Conservation (phyloP, 179 eudicot species). For the Beta macrorhiza region DNA sequence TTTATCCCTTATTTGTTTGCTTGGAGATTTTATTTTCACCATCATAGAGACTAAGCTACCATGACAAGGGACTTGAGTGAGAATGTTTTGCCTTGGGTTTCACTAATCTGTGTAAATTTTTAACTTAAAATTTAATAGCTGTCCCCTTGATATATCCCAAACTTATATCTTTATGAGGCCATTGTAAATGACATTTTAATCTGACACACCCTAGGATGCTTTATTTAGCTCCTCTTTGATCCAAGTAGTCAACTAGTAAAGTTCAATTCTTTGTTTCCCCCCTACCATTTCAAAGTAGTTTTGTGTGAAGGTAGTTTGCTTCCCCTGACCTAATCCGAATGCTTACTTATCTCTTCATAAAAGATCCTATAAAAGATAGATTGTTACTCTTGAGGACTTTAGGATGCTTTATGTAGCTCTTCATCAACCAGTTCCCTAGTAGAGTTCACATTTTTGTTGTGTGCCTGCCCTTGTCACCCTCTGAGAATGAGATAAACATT, state of each 20-base stretch:
- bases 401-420: neutral
- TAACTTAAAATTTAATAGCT: too few relatives aligned
- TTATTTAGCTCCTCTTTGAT: neutral
- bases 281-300: too few relatives aligned
- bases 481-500: neutral
- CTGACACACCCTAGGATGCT: neutral
- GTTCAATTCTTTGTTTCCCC: too few relatives aligned
- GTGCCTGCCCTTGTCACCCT: neutral
- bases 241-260: too few relatives aligned
- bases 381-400: neutral
- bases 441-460: neutral
- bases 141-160: too few relatives aligned
- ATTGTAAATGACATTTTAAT: neutral
- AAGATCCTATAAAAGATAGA: neutral
- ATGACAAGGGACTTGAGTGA: too few relatives aligned
- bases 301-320: neutral
- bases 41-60: too few relatives aligned
- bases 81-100: too few relatives aligned
- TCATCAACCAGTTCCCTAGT: neutral
- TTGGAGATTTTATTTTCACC: too few relatives aligned
- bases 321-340: neutral
- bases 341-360: neutral
- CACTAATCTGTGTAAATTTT: too few relatives aligned
- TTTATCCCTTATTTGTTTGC: too few relatives aligned
- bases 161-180: too few relatives aligned